Percentiles rank a stretch among this genome's conserved stretches.
Conservation (phyloP, 2,329 filamentous ascomycete species). For the Drechslerella stenobrocha region DNA sequence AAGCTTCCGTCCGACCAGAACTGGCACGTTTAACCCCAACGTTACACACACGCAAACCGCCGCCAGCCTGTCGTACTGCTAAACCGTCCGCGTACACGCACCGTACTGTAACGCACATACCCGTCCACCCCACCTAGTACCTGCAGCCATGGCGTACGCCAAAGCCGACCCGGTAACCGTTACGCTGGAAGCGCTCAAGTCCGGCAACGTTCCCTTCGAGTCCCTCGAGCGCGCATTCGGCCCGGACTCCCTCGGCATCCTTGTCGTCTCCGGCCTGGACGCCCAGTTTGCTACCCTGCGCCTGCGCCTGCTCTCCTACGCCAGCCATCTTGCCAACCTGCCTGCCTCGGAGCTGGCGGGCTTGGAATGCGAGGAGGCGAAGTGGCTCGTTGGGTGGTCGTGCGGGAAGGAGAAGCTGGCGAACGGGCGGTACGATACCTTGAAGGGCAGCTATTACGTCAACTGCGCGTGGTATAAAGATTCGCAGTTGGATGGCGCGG, state of each 20-base stretch:
- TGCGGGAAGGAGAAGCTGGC: constrained; percentile 79
- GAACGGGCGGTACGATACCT: constrained; percentile 74
- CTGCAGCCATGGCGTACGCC: constrained; percentile 42
- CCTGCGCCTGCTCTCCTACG: constrained; percentile 75
- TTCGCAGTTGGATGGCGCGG: constrained; percentile 64
- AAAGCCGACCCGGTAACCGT: constrained; percentile 64
- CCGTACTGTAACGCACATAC: neutral
- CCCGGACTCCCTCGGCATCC: constrained; percentile 84
- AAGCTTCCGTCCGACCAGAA: constrained; percentile 38
- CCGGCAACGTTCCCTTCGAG: constrained; percentile 65
- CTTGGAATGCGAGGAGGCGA: constrained; percentile 59
- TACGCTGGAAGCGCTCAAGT: constrained; percentile 64
- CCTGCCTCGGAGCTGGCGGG: constrained; percentile 68
- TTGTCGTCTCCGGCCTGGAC: constrained; percentile 87
- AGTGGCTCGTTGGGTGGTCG: constrained; percentile 63
- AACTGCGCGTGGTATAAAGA: constrained; percentile 79
- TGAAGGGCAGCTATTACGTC: constrained; percentile 82
- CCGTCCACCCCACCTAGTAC: neutral
- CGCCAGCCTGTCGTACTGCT: too few relatives aligned
- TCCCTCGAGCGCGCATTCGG: constrained; percentile 81
- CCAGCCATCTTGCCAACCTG: constrained; percentile 84
- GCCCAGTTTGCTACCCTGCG: constrained; percentile 71
- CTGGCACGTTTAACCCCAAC: constrained; percentile 23
- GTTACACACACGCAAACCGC: constrained; percentile 31
- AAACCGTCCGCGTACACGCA: too few relatives aligned